These are phyloP conservation scores for Boletus subcaerulescens DNA, from an alignment of 768 basidiomycete species.

Conservation along the genomic window DNA sequence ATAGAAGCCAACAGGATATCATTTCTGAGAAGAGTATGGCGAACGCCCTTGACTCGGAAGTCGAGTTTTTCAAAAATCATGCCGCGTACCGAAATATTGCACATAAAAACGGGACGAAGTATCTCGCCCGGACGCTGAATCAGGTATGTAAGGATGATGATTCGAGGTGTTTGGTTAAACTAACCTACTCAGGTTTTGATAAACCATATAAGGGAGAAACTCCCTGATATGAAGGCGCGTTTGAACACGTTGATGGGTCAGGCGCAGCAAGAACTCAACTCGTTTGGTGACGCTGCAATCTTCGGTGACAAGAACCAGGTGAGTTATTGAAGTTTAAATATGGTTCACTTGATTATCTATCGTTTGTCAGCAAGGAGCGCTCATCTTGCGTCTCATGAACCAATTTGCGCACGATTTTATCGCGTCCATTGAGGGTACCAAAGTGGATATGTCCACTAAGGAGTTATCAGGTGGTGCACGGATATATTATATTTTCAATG, in stretches of 20 bases:
- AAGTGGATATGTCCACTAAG: constrained; percentile 94
- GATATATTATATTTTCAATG: constrained; percentile 99
- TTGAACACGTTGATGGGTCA: constrained; percentile 98
- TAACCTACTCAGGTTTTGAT: constrained; percentile 75
- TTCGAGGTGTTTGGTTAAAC: background rate
- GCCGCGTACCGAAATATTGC: constrained; percentile 92
- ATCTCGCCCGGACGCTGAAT: constrained; percentile 89
- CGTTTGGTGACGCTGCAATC: constrained; percentile 91
- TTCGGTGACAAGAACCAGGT: constrained; percentile 90
- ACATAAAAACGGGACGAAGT: constrained; percentile 96
- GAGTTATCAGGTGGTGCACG: constrained; percentile 97
- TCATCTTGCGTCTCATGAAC: constrained; percentile 96
- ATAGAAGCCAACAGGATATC: constrained; percentile 97
- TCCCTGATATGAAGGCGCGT: constrained; percentile 99
- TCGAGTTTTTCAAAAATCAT: constrained; percentile 89
- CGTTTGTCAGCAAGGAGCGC: constrained; percentile 64
- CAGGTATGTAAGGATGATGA: constrained; percentile 51
- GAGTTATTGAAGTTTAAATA: constrained; percentile 1
- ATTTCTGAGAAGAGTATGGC: constrained; percentile 80
- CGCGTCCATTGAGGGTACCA: constrained; percentile 95
- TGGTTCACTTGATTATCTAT: constrained; percentile 11
- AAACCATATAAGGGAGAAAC: constrained; percentile 97
- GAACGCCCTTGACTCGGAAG: constrained; percentile 81
- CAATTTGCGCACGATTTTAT: constrained; percentile 97
- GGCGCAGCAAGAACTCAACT: constrained; percentile 95